phyloP scores from a whole-genome alignment of 768 basidiomycete species.

The Butyriboletus loyo region DNA sequence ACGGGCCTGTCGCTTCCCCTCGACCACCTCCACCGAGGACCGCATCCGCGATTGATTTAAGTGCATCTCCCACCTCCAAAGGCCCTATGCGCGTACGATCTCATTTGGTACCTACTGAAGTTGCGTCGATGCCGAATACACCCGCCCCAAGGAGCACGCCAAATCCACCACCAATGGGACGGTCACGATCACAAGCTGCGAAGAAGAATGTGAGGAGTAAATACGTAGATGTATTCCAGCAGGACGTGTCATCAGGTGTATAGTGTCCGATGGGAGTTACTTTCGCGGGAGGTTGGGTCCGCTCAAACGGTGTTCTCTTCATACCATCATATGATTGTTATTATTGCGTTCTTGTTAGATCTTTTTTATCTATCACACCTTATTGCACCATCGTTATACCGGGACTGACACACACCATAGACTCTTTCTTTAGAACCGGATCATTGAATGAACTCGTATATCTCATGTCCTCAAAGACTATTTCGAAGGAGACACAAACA shows the following conservation, averaged over 20 bases:
- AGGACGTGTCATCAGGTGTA: constrained; percentile 34
- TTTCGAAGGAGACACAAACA: neutral
- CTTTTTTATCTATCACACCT: constrained; percentile 21
- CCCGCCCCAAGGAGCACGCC: constrained; percentile 21
- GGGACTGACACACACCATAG: neutral
- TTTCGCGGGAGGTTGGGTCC: neutral
- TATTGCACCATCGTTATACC: constrained; percentile 8
- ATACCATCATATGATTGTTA: constrained; percentile 20
- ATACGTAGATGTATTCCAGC: constrained; percentile 90
- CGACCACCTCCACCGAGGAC: constrained; percentile 40
- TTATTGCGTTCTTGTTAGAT: constrained; percentile 17
- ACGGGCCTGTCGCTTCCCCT: constrained; percentile 10
- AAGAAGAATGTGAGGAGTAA: constrained; percentile 79
- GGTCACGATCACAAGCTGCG: constrained; percentile 52
- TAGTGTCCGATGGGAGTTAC: neutral
- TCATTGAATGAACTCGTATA: neutral
- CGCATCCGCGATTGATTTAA: constrained; percentile 63
- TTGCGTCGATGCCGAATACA: constrained; percentile 34
- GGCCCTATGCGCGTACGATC: constrained; percentile 60
- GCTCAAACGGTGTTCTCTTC: constrained; percentile 3
- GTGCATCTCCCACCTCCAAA: constrained; percentile 48
- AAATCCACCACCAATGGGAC: constrained; percentile 40
- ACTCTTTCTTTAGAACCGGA: neutral
- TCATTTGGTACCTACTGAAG: constrained; percentile 53
- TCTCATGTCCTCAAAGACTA: neutral